phyloP scores from a whole-genome alignment of 352 stramenopile genomes.

The Peronospora destructor region DNA sequence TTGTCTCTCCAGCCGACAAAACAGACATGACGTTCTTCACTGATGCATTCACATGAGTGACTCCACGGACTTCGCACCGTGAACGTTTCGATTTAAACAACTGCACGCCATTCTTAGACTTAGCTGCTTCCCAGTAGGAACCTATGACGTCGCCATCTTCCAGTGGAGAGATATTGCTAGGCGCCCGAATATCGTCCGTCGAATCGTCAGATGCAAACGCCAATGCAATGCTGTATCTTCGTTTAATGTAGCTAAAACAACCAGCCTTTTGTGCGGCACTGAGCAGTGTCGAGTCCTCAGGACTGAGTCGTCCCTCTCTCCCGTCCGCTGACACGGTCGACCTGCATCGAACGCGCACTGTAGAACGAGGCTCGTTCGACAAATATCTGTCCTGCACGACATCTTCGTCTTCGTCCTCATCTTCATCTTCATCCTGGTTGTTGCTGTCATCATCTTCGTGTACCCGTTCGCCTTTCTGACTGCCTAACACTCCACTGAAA shows the following conservation, averaged over 20 bases:
- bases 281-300: constrained; percentile 24
- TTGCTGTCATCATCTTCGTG: constrained; percentile 13
- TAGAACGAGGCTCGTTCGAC: constrained; percentile 8
- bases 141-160: constrained; percentile 18
- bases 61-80: constrained; percentile 63
- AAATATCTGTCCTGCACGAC: constrained; percentile 25
- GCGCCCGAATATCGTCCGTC: constrained; percentile 20
- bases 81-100: constrained; percentile 63
- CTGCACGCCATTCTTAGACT: constrained; percentile 65
- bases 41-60: constrained; percentile 68
- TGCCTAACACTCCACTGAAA: constrained; percentile 11
- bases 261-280: constrained; percentile 66
- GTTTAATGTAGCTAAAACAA: constrained; percentile 81
- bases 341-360: constrained; percentile 21
- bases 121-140: constrained; percentile 55
- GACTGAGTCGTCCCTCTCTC: not conserved
- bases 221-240: constrained; percentile 59
- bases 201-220: constrained; percentile 50
- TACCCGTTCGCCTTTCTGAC: constrained; percentile 17
- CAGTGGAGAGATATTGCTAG: constrained; percentile 25
- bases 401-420: constrained; percentile 21
- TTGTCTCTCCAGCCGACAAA: constrained; percentile 45
- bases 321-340: constrained; percentile 17
- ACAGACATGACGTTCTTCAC: constrained; percentile 82
- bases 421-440: not conserved